Evolutionary conservation across 305 asterid species (phyloP).

Genomic region (Plantago lanceolata): DNA sequence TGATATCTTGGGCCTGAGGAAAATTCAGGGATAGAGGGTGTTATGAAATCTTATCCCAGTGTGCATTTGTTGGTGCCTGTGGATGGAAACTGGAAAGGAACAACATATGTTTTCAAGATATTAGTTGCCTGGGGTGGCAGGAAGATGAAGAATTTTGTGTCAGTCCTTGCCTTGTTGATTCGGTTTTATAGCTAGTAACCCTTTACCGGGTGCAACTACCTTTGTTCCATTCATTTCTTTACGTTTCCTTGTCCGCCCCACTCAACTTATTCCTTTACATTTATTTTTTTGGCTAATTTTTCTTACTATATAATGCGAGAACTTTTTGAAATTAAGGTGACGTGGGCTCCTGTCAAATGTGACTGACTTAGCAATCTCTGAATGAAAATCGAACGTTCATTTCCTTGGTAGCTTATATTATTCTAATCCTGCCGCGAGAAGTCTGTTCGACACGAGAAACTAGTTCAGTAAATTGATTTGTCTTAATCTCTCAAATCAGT

Average conservation of each 20-base stretch:
- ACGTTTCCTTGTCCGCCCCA: background rate
- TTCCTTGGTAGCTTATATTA: slow-evolving; percentile 14
- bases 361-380: background rate
- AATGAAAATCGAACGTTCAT: background rate
- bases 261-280: background rate
- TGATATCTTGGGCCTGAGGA: too few relatives aligned
- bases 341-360: background rate
- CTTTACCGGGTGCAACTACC: too few relatives aligned
- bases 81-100: too few relatives aligned
- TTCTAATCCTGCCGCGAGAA: slow-evolving; percentile 2
- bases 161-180: background rate
- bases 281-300: too few relatives aligned
- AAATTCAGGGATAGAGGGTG: too few relatives aligned
- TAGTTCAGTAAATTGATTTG: slow-evolving; percentile 11
- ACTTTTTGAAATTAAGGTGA: too few relatives aligned
- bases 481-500: slow-evolving; percentile 9
- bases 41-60: too few relatives aligned
- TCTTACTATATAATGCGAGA: too few relatives aligned
- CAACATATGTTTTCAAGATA: too few relatives aligned
- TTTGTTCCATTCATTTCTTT: background rate
- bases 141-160: background rate
- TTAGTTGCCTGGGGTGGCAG: background rate
- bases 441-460: slow-evolving; percentile 15
- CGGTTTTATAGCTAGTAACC: background rate
- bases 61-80: too few relatives aligned